Evolutionary conservation across 257 asterid species (phyloP), one percentile per base, ranked within the genome.

Genomic region (Knoxia roxburghii): DNA sequence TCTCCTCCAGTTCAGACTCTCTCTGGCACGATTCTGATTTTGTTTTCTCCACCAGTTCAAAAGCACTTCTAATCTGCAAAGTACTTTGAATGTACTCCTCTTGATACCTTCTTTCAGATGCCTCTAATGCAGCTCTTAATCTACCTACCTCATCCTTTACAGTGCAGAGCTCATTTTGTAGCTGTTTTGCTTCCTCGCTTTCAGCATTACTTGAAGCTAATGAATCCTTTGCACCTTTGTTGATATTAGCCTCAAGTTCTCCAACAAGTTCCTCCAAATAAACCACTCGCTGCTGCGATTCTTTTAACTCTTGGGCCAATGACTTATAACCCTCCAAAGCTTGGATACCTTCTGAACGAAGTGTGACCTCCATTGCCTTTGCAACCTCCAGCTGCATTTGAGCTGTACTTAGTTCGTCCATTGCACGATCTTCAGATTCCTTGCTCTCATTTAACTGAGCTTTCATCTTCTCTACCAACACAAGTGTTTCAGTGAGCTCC

Each of bases 51-150:
- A 81, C 84, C 29, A 84, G 72, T 58, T 88, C 97, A 51, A 76
- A 79, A 13, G 96, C 93, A 23, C 79, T 79, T 67, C 85, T 77
- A 20, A 90, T 81, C 80, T 85, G 84, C 85, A 82, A 65, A 7
- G 86, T 83, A 75, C 88, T 86, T 67, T 81, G 79, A 2, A 84
- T 71, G 75, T 83, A 77, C 72, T 88, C 88, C 49, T 86, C 90
- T 32, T 72, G 84, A 71, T 84, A 82, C 84, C 84, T 79, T 64
- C 71, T 86, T 49, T 90, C 96, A 48, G 95, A 89, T 55, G 76
- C 84, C 77, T 85, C 95, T 9, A 93, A 82, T 5, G 86, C 89
- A 40, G 74, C 85, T 72, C 81, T 84, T 33, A 90, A 63, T 64
- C 69, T 77, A 58, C 68, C 67, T 6, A 65, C 78, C 74, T 93